Conservation (phyloP, 192 early-diverging fungal genomes). For the Helicostylum pulchrum region DNA sequence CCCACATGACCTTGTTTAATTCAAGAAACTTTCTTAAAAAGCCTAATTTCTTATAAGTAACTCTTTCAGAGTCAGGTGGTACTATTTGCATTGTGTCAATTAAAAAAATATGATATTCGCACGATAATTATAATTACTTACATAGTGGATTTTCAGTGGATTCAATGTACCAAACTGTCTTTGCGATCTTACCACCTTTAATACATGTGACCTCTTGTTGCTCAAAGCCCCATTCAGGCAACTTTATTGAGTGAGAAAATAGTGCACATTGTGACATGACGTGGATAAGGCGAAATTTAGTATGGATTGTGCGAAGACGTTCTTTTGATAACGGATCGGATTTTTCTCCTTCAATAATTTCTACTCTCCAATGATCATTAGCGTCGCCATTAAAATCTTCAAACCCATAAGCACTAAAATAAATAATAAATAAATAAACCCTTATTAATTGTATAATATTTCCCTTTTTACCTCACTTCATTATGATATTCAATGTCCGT, state of each 20-base stretch:
- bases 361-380: constrained; percentile 91
- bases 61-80: constrained; percentile 37
- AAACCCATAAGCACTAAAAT: constrained; percentile 59
- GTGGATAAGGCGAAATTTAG: constrained; percentile 78
- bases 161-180: constrained; percentile 82
- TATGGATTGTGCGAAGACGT: constrained; percentile 64
- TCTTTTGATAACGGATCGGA: constrained; percentile 48
- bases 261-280: constrained; percentile 74
- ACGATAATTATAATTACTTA: constrained; percentile 22
- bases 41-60: constrained; percentile 62
- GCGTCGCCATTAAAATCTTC: constrained; percentile 78
- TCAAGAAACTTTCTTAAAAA: constrained; percentile 91
- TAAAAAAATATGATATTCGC: background rate
- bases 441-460: background rate
- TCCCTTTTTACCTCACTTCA: constrained; percentile 57
- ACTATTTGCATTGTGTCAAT: background rate
- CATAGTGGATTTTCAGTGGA: constrained; percentile 47
- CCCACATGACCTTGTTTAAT: constrained; percentile 89
- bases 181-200: constrained; percentile 66
- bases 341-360: constrained; percentile 66
- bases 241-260: constrained; percentile 74
- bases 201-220: constrained; percentile 96
- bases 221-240: constrained; percentile 92
- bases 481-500: constrained; percentile 74
- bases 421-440: background rate